Evolutionary conservation across 345 rosid species (phyloP), one percentile per base, ranked within the genome.

Genomic region (Erucastrum elatum): DNA sequence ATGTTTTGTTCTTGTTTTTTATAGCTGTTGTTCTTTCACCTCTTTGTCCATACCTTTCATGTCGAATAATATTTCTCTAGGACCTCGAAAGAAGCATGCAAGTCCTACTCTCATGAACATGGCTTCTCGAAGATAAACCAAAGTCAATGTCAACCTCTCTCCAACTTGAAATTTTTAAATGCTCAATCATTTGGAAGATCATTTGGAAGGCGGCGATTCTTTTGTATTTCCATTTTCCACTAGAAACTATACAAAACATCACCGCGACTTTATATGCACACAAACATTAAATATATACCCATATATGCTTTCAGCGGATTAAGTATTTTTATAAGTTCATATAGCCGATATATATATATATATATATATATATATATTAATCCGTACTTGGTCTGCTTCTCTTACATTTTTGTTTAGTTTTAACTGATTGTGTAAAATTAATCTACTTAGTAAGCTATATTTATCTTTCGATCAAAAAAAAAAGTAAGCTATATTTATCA

Each of bases 151-250:
- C 64, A 73, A 67, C 55, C 13, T 46, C 64, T 73, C 65, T 67
- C 65, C 77, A 73, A 67, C 70, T 67, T 67, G 64, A 49, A 49
- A 0, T 0, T 17, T 60, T 67, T 73, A 26, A 58, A 60, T 61
- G 26, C 5, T 25, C 77, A 79, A 79, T 79, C 65, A 79, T 79
- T 79, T 72, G 64, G 27, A 66, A 66, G 77, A 78, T 72, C 64
- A 78, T 78, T 78, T 73, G 66, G 30, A 68, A 67, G 78, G 74
- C 77, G 72, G 74, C 68, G 74, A 66, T 46, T 66, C 56, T 72
- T 49, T 76, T 70, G 53, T 76, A 29, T 39, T 75, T 64, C 46
- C 76, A 55, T 70, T 39, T 75, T 64, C 46, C 75, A 64, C 64
- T 56, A 29, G 44, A 66, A 65, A 58, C 17, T 64, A 44, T 31